These are phyloP conservation scores for Monilinia aucupariae DNA, from an alignment of 2,329 filamentous ascomycete species.

Conservation along the genomic window DNA sequence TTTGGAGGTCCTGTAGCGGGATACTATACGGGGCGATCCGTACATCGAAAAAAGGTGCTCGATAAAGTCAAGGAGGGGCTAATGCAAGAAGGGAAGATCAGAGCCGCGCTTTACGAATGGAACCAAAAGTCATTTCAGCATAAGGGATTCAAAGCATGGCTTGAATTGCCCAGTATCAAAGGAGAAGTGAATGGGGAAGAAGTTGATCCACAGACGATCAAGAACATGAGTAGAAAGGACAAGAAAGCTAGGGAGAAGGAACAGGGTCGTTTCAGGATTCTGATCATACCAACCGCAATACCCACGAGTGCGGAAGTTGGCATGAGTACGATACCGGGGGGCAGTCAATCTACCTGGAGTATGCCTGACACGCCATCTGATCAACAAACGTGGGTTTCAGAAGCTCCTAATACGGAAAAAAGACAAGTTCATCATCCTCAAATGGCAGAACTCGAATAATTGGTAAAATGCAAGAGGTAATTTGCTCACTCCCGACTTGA, in stretches of 20 bases:
- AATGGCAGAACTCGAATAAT: background rate
- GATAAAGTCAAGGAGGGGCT: conserved; percentile 27
- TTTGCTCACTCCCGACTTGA: background rate
- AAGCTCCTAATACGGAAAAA: conserved; percentile 1
- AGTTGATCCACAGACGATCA: background rate
- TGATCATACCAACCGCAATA: conserved; percentile 16
- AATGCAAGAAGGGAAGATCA: conserved; percentile 23
- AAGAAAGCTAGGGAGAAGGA: conserved; percentile 14
- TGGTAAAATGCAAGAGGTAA: background rate
- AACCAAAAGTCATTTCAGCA: conserved; percentile 22
- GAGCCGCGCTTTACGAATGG: conserved; percentile 22
- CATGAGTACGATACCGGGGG: background rate
- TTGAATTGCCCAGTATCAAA: conserved; percentile 24
- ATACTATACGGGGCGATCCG: conserved; percentile 24
- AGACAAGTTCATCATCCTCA: background rate
- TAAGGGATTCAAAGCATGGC: conserved; percentile 28
- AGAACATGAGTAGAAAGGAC: background rate
- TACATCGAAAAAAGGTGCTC: conserved; percentile 25
- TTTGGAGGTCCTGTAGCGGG: conserved; percentile 26
- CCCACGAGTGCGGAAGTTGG: background rate
- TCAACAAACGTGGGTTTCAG: background rate
- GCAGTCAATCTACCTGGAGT: background rate
- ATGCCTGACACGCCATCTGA: background rate
- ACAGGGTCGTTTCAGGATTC: conserved; percentile 20
- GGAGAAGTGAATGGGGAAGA: conserved; percentile 18